phyloP scores from a whole-genome alignment of 2,329 filamentous ascomycete genomes.

The Ophiostoma sp. region DNA sequence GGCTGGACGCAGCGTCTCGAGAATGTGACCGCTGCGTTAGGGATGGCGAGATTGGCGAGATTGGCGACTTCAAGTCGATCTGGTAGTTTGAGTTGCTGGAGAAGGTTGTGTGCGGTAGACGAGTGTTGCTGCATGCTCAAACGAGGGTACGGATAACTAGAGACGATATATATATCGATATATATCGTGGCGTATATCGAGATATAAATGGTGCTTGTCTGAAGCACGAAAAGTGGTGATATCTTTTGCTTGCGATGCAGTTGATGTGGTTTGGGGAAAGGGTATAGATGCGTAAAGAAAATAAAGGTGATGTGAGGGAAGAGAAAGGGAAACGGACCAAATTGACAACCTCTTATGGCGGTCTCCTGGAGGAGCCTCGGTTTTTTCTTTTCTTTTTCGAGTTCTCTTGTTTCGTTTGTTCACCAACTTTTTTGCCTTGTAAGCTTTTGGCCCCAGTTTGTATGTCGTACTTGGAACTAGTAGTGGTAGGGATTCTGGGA shows the following conservation, averaged over 20 bases:
- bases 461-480: too few species aligned
- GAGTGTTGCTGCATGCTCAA: conserved; percentile 8
- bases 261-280: not conserved
- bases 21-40: not conserved
- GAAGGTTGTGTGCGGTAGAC: not conserved
- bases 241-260: not conserved
- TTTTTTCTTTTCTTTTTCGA: not conserved
- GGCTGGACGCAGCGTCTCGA: not conserved
- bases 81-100: not conserved
- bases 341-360: not conserved
- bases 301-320: not conserved
- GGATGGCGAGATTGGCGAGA: not conserved
- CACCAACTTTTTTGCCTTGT: not conserved
- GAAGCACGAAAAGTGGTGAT: not conserved
- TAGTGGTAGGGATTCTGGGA: not conserved
- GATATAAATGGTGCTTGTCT: not conserved
- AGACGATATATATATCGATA: not conserved
- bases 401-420: not conserved
- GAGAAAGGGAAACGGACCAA: not conserved
- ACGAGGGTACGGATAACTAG: not conserved
- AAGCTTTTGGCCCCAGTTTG: not conserved
- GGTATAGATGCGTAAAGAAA: not conserved
- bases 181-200: not conserved
- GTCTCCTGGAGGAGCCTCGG: not conserved
- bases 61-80: not conserved